Percentiles rank a stretch among this genome's conserved stretches.
Evolutionary conservation across 192 early-diverging fungal genomes (phyloP).

Genomic region (Linderina pennispora): DNA sequence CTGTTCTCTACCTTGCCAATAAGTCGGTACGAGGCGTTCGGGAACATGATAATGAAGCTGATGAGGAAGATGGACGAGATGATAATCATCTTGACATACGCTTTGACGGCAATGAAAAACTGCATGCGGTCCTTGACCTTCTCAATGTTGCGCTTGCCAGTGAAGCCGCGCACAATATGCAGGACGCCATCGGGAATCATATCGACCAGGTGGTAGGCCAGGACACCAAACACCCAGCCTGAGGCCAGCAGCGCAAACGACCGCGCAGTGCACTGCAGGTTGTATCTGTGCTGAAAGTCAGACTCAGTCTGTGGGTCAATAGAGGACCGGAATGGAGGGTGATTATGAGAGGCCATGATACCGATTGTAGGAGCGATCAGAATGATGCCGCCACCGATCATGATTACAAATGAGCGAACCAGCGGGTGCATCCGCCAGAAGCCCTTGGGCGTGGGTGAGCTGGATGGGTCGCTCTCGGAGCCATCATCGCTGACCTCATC

Average conservation of each 20-base stretch:
- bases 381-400: slow-evolving; percentile 48
- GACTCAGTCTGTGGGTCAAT: no score
- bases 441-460: slow-evolving; percentile 11
- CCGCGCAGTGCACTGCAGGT: slow-evolving; percentile 27
- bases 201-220: slow-evolving; percentile 52
- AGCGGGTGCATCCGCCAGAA: slow-evolving; percentile 55
- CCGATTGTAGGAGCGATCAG: slow-evolving; percentile 49
- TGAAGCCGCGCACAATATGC: slow-evolving; percentile 39
- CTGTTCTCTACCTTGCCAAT: slow-evolving; percentile 31
- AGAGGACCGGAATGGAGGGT: slow-evolving; percentile 27
- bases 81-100: slow-evolving; percentile 52
- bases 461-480: slow-evolving; percentile 22
- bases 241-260: slow-evolving; percentile 46
- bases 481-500: slow-evolving; percentile 21
- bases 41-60: slow-evolving; percentile 51
- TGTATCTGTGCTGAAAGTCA: slow-evolving; percentile 25
- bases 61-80: slow-evolving; percentile 47
- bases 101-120: slow-evolving; percentile 51
- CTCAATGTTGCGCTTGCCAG: slow-evolving; percentile 42
- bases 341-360: slow-evolving; percentile 36
- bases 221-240: slow-evolving; percentile 45
- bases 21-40: slow-evolving; percentile 41
- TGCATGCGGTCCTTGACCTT: slow-evolving; percentile 49
- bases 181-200: slow-evolving; percentile 51
- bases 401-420: slow-evolving; percentile 48